A percentile compares a stretch with the other conserved stretches of the same genome.
phyloP scores from a whole-genome alignment of 2,329 filamentous ascomycete species.

The Ophiosphaerella narmari region DNA sequence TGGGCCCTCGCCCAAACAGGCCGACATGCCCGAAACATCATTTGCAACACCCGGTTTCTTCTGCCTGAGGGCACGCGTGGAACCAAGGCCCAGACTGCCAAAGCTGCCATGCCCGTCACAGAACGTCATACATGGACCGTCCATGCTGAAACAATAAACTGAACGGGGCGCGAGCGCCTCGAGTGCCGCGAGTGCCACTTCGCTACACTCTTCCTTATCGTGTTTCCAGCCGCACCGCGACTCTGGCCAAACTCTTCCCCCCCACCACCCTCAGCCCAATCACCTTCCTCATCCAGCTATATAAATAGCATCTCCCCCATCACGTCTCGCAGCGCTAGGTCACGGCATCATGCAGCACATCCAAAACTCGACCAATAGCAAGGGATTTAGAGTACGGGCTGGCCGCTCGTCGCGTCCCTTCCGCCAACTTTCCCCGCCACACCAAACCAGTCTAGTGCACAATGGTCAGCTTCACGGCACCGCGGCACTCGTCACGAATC shows the following conservation, averaged over 20 bases:
- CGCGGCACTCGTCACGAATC: too few species aligned
- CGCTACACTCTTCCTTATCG: background rate
- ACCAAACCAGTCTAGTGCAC: too few species aligned
- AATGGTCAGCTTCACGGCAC: background rate
- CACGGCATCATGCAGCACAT: background rate
- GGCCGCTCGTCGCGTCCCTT: too few species aligned
- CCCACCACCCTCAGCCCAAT: background rate
- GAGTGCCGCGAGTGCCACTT: background rate
- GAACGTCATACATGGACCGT: conserved; percentile 20
- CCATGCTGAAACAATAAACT: conserved; percentile 2
- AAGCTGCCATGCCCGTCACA: conserved; percentile 9
- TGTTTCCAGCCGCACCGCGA: background rate
- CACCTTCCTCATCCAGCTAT: background rate
- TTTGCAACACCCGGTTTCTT: background rate
- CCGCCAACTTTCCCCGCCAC: too few species aligned
- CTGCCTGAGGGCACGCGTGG: background rate
- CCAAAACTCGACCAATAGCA: background rate
- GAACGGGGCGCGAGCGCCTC: conserved; percentile 6
- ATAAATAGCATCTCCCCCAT: background rate
- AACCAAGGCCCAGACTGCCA: background rate
- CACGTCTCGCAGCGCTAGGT: background rate
- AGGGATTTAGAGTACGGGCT: background rate
- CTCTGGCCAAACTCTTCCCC: background rate
- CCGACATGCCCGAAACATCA: background rate
- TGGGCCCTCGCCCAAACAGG: background rate